Evolutionary conservation across 352 stramenopile genomes (phyloP).

Genomic region (Phytophthora tubulina): DNA sequence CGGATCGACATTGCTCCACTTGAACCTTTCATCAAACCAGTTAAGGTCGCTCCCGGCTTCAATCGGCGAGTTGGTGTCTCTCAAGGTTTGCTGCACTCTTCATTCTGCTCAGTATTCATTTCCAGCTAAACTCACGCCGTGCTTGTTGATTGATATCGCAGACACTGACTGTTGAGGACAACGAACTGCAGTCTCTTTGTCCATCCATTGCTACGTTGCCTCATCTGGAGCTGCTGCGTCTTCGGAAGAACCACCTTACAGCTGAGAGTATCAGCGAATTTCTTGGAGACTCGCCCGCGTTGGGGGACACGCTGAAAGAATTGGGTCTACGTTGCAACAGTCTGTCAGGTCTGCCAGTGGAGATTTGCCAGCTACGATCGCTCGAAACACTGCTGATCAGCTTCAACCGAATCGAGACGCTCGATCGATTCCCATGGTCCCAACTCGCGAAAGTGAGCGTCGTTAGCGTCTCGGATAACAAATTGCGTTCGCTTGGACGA

Average conservation of each 20-base stretch:
- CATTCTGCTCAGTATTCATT: neutral
- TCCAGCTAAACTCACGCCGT: constrained; percentile 5
- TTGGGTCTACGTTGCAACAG: constrained; percentile 82
- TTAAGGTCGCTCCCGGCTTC: constrained; percentile 52
- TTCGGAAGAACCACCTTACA: constrained; percentile 82
- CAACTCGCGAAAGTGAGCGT: constrained; percentile 57
- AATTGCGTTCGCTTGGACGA: constrained; percentile 65
- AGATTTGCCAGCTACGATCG: constrained; percentile 45
- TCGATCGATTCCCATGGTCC: constrained; percentile 72
- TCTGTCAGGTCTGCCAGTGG: constrained; percentile 51
- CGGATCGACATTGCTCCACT: constrained; percentile 57
- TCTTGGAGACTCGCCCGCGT: constrained; percentile 32
- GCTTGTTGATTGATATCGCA: constrained; percentile 30
- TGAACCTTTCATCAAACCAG: constrained; percentile 79
- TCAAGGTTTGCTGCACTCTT: constrained; percentile 44
- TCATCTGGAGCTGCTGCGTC: constrained; percentile 64
- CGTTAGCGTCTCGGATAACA: constrained; percentile 85
- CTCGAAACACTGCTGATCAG: constrained; percentile 76
- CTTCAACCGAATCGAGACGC: constrained; percentile 79
- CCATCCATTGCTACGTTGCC: constrained; percentile 52
- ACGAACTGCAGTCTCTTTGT: constrained; percentile 61
- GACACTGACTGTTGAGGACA: constrained; percentile 80
- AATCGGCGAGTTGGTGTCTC: constrained; percentile 54
- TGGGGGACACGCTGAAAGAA: constrained; percentile 56
- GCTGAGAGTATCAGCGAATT: constrained; percentile 54